Evolutionary conservation across 1,284 basidiomycete species (phyloP).

Genomic region (Rhodotorula sp.): DNA sequence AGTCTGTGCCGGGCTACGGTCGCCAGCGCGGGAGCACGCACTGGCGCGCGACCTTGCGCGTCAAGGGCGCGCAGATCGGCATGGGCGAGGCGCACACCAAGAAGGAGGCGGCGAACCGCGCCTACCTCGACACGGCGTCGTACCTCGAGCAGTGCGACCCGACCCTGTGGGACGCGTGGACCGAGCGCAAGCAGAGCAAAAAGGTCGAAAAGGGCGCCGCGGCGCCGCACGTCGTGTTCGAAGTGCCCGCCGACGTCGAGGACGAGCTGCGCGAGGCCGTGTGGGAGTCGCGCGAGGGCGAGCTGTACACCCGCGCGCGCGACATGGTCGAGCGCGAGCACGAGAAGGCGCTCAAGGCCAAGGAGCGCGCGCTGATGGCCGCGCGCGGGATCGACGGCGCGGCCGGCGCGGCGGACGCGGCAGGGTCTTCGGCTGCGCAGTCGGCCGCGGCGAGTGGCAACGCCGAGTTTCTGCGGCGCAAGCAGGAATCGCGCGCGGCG

Average conservation of each 20-base stretch:
- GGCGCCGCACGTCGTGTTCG: slow-evolving; percentile 51
- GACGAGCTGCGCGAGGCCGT: slow-evolving; percentile 74
- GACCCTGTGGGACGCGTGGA: slow-evolving; percentile 73
- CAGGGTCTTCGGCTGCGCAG: background rate
- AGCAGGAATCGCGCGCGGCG: slow-evolving; percentile 50
- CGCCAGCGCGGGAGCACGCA: slow-evolving; percentile 42
- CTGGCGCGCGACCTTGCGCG: slow-evolving; percentile 83
- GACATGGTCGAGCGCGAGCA: slow-evolving; percentile 31
- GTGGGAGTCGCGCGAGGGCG: slow-evolving; percentile 63
- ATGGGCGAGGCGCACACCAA: slow-evolving; percentile 70
- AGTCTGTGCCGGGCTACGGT: slow-evolving; percentile 42
- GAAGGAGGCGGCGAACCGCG: slow-evolving; percentile 71
- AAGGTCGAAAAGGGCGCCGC: slow-evolving; percentile 56
- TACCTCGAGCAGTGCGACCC: slow-evolving; percentile 84
- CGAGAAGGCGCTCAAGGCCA: slow-evolving; percentile 29
- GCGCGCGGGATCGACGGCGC: slow-evolving; percentile 4
- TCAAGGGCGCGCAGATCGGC: slow-evolving; percentile 77
- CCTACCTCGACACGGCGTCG: slow-evolving; percentile 82
- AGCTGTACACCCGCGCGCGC: slow-evolving; percentile 56
- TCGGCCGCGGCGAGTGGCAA: background rate
- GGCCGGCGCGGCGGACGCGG: slow-evolving; percentile 3
- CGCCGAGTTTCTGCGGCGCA: background rate
- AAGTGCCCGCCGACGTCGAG: slow-evolving; percentile 59
- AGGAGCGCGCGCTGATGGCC: slow-evolving; percentile 29
- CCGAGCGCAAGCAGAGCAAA: slow-evolving; percentile 44